phyloP scores from a whole-genome alignment of 2,329 filamentous ascomycete species.

The Colletotrichum kahawae region DNA sequence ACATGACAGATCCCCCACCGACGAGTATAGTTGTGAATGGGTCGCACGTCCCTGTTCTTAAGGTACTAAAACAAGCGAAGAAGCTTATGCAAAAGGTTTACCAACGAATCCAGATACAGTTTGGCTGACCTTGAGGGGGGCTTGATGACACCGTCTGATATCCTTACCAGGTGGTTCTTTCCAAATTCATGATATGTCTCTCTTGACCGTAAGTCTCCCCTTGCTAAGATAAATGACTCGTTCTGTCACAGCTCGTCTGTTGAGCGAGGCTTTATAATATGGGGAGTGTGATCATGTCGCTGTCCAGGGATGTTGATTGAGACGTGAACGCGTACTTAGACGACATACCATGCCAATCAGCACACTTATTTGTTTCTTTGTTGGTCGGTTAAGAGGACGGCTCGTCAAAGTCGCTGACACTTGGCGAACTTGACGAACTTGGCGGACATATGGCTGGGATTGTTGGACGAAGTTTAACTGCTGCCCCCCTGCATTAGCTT shows the following conservation, averaged over 20 bases:
- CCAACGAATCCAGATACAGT: background rate
- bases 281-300: background rate
- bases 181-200: background rate
- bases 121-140: background rate
- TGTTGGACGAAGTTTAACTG: background rate
- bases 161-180: background rate
- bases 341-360: background rate
- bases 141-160: background rate
- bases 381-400: background rate
- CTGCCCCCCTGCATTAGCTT: background rate
- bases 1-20: background rate
- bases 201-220: background rate
- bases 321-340: background rate
- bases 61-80: background rate
- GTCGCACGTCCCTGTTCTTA: background rate
- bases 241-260: background rate
- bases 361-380: fast-evolving
- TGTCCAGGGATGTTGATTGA: background rate
- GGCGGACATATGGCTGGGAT: background rate
- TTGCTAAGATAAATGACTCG: background rate
- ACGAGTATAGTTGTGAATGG: background rate
- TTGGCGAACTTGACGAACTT: background rate
- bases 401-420: background rate
- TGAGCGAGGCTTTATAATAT: background rate
- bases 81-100: background rate